These are phyloP conservation scores for Hawksworthiomyces lignivorus DNA, from an alignment of 2,329 filamentous ascomycete genomes.

Conservation along the genomic window DNA sequence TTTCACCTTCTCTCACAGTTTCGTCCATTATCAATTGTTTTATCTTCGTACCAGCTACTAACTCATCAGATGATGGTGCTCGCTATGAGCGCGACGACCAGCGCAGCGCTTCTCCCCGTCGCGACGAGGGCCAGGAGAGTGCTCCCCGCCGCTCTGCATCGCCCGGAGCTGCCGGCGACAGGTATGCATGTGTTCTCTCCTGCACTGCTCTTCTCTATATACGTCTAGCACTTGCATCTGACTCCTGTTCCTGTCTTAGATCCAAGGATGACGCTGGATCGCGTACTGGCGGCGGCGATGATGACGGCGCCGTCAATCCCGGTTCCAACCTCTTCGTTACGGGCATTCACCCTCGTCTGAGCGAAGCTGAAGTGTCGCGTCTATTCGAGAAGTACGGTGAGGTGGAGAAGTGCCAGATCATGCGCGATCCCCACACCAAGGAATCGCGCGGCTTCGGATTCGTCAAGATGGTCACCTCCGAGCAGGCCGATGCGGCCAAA, in stretches of 20 bases:
- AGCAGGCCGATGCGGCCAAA: constrained; percentile 94
- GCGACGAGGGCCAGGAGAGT: constrained; percentile 52
- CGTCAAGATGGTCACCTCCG: constrained; percentile 95
- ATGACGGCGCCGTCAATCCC: constrained; percentile 79
- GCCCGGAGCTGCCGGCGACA: constrained; percentile 46
- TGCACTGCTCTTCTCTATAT: neutral
- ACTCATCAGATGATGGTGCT: constrained; percentile 48
- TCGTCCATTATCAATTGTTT: neutral
- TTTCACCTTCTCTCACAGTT: neutral
- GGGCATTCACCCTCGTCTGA: constrained; percentile 88
- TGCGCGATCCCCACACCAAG: constrained; percentile 97
- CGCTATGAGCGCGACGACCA: constrained; percentile 57
- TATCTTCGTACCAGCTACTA: constrained; percentile 12
- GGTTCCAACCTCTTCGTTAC: constrained; percentile 99
- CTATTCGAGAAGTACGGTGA: constrained; percentile 98
- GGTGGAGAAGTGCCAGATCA: constrained; percentile 99
- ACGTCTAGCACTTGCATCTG: constrained; percentile 6
- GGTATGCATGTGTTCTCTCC: constrained; percentile 28
- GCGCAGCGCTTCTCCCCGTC: constrained; percentile 58
- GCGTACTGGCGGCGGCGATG: constrained; percentile 45
- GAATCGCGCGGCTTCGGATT: constrained; percentile 98
- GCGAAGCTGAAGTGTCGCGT: constrained; percentile 82
- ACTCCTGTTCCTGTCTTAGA: constrained; percentile 21
- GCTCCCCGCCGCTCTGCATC: constrained; percentile 55
- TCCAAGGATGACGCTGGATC: constrained; percentile 39